A percentile compares a stretch with the other conserved stretches of the same genome.
Conservation (phyloP, 305 asterid genomes). For the Lippia alba region DNA sequence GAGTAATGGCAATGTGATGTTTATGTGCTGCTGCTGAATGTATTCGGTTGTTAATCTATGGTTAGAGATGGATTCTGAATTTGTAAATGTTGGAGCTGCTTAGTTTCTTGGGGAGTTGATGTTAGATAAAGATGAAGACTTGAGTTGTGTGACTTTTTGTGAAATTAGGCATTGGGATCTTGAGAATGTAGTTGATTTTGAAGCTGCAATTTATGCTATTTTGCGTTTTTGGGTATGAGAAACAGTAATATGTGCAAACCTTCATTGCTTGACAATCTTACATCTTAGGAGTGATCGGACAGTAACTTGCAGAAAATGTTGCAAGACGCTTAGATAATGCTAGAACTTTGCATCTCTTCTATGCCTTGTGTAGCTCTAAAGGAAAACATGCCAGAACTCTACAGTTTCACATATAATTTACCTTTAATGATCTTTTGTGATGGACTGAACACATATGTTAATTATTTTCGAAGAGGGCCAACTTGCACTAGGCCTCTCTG, state of each 20-base stretch:
- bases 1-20: slow-evolving; percentile 13
- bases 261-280: slow-evolving; percentile 17
- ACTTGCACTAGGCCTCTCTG: slow-evolving; percentile 3
- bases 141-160: not conserved
- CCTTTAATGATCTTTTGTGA: not conserved
- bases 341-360: not conserved
- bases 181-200: slow-evolving; percentile 20
- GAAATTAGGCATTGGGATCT: not conserved
- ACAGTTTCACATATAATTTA: not conserved
- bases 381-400: slow-evolving; percentile 14
- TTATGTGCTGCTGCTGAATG: slow-evolving; percentile 2
- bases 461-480: not conserved
- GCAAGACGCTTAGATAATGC: slow-evolving; percentile 18
- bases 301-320: slow-evolving; percentile 9
- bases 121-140: not conserved
- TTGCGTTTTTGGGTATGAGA: slow-evolving; percentile 1
- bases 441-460: slow-evolving; percentile 2
- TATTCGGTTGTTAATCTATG: not conserved
- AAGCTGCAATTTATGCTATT: not conserved
- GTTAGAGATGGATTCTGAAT: slow-evolving; percentile 9
- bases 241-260: slow-evolving; percentile 8
- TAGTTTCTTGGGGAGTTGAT: not conserved
- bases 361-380: not conserved
- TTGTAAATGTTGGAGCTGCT: slow-evolving; percentile 3
- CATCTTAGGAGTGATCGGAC: slow-evolving; percentile 8